Percentiles rank a stretch among this genome's conserved stretches.
phyloP scores from a whole-genome alignment of 2,329 filamentous ascomycete genomes.

The Metarhizium humberi region DNA sequence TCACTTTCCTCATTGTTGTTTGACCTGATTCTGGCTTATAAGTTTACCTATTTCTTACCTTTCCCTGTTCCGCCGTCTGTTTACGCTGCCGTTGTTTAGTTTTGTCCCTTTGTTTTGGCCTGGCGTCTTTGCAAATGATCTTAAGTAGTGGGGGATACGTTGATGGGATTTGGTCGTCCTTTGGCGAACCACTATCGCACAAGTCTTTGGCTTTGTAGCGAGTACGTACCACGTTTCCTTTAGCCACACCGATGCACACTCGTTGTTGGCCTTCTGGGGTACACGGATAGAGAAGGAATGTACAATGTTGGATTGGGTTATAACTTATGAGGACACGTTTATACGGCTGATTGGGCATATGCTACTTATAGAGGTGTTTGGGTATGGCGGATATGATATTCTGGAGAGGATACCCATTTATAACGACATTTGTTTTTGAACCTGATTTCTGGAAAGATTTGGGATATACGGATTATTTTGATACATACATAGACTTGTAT shows the following conservation, averaged over 20 bases:
- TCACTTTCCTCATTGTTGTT: not conserved
- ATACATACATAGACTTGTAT: not conserved
- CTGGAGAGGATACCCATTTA: not conserved
- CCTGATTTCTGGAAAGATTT: not conserved
- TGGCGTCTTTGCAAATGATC: not conserved
- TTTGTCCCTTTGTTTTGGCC: not conserved
- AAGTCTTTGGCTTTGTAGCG: not conserved
- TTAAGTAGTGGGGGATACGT: constrained; percentile 1
- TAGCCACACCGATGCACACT: not conserved
- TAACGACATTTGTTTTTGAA: not conserved
- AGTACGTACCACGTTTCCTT: not conserved
- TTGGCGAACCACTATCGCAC: not conserved
- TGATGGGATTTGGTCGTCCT: not conserved
- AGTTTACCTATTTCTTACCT: not conserved
- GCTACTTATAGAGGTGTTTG: not conserved
- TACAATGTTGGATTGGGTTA: not conserved
- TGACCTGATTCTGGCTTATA: not conserved
- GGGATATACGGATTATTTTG: not conserved
- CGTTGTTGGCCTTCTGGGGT: not conserved
- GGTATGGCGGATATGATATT: not conserved
- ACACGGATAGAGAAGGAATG: not conserved
- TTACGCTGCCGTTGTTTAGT: not conserved
- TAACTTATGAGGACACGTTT: not conserved
- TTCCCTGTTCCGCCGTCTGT: not conserved
- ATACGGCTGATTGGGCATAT: not conserved